Conservation (phyloP, 2,329 filamentous ascomycete species). For the Metarhizium album region DNA sequence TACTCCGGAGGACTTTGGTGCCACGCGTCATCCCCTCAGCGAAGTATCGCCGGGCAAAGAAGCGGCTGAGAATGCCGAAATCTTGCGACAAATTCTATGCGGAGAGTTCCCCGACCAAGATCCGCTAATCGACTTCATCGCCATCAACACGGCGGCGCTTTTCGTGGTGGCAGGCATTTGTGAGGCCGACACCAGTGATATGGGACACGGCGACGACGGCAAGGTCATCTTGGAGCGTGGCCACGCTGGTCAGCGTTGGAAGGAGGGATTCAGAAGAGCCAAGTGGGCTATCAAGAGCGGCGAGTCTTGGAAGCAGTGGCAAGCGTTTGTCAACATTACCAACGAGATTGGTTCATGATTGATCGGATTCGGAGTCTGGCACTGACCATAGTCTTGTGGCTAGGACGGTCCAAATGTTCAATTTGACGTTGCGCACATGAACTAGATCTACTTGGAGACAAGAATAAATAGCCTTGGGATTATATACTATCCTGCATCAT, state of each 20-base stretch:
- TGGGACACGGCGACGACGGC: conserved; percentile 73
- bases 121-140: conserved; percentile 83
- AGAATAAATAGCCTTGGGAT: no score
- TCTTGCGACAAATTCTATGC: conserved; percentile 65
- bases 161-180: conserved; percentile 80
- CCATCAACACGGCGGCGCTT: conserved; percentile 86
- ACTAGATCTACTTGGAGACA: no score
- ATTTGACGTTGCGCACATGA: no score
- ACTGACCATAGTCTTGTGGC: background rate
- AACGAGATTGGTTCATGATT: conserved; percentile 34
- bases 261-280: conserved; percentile 81
- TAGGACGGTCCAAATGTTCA: background rate
- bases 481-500: no score
- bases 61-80: conserved; percentile 77
- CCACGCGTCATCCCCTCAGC: conserved; percentile 60
- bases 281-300: conserved; percentile 83
- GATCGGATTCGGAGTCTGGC: background rate
- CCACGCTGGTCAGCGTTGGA: conserved; percentile 83
- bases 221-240: conserved; percentile 72
- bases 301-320: conserved; percentile 73
- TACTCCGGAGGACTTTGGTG: conserved; percentile 76
- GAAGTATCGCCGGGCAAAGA: conserved; percentile 78
- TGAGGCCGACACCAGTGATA: conserved; percentile 67
- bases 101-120: conserved; percentile 65
- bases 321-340: conserved; percentile 72